Conservation (phyloP, 805 yeast species). For the Zygotorulaspora florentina region DNA sequence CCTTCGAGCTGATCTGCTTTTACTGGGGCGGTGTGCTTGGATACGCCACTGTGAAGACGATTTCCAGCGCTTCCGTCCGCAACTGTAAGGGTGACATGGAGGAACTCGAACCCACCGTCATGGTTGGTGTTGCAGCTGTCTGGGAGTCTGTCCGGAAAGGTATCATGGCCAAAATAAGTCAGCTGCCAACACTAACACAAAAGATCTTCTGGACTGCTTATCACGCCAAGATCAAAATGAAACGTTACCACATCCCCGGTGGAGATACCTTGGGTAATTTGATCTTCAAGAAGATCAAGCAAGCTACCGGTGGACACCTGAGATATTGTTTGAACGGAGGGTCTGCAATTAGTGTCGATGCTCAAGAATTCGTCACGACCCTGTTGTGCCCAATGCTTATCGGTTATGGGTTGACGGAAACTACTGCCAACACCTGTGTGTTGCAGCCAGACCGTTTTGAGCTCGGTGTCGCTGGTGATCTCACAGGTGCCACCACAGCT, state of each 20-base stretch:
- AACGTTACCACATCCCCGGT: conserved; percentile 69
- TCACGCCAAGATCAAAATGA: conserved; percentile 63
- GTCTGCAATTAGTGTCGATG: conserved; percentile 75
- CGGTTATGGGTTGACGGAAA: conserved; percentile 96
- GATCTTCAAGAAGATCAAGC: conserved; percentile 81
- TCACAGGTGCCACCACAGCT: conserved; percentile 77
- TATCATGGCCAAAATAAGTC: conserved; percentile 66
- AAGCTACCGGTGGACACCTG: conserved; percentile 91
- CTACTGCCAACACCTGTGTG: conserved; percentile 82
- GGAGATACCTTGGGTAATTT: conserved; percentile 57
- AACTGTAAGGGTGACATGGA: conserved; percentile 87
- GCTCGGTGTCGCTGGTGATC: conserved; percentile 74
- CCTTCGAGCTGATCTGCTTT: conserved; percentile 71
- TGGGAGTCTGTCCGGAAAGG: conserved; percentile 97
- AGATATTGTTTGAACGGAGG: conserved; percentile 82
- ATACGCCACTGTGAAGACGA: conserved; percentile 88
- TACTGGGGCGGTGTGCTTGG: conserved; percentile 91
- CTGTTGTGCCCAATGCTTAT: conserved; percentile 81
- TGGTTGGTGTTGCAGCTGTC: conserved; percentile 99
- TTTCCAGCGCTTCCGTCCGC: conserved; percentile 73
- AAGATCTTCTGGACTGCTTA: conserved; percentile 87
- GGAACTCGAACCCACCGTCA: conserved; percentile 82
- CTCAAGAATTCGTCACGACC: conserved; percentile 75
- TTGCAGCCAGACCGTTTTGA: conserved; percentile 62
- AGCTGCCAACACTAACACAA: conserved; percentile 62